phyloP scores from a whole-genome alignment of 2,329 filamentous ascomycete species.

The Paraphaeosphaeria sporulosa region DNA sequence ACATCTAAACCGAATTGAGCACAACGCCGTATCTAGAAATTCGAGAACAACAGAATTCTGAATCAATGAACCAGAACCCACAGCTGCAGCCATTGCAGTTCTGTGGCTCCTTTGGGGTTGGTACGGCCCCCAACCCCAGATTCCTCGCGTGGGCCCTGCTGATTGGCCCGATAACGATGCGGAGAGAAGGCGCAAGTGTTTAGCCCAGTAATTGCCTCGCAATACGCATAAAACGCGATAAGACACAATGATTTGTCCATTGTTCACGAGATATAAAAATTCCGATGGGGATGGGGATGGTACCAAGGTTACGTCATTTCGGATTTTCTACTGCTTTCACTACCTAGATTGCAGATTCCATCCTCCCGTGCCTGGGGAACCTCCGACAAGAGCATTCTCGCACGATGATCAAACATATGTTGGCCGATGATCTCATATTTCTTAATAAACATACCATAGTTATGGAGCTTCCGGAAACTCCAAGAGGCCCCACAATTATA shows the following conservation, averaged over 20 bases:
- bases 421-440: too few relatives aligned
- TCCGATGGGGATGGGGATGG: neutral
- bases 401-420: too few relatives aligned
- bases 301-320: too few relatives aligned
- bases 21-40: neutral
- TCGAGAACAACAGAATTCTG: neutral
- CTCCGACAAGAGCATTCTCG: too few relatives aligned
- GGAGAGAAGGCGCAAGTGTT: neutral
- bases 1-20: neutral
- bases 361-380: too few relatives aligned
- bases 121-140: neutral
- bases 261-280: neutral
- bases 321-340: too few relatives aligned
- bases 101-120: neutral
- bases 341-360: too few relatives aligned
- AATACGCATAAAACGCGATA: neutral
- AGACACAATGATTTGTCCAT: neutral
- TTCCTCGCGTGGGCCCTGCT: neutral
- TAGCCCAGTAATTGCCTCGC: neutral
- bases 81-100: conserved; percentile 5
- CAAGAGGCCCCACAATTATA: too few relatives aligned
- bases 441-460: too few relatives aligned
- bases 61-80: neutral
- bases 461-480: too few relatives aligned
- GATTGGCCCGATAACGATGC: conserved; percentile 11